Conservation (phyloP, 2,329 filamentous ascomycete genomes). For the Hymenotorrendiella dingleyae region DNA sequence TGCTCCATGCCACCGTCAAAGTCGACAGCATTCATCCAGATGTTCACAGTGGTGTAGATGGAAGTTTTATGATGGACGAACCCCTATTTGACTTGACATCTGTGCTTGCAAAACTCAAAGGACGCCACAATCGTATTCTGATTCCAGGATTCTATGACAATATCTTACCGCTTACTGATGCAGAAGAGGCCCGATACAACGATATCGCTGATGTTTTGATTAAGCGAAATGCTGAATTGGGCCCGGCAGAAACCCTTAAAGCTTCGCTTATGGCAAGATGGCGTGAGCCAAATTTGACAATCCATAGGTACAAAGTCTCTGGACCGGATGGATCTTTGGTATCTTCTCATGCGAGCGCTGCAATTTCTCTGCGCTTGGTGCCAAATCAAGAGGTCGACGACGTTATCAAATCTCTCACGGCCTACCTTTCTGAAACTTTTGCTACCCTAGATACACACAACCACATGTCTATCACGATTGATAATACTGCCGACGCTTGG, state of each 20-base stretch:
- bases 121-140: constrained; percentile 70
- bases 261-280: constrained; percentile 85
- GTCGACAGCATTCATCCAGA: constrained; percentile 83
- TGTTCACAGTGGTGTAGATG: constrained; percentile 94
- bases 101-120: constrained; percentile 76
- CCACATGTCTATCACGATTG: constrained; percentile 71
- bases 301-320: constrained; percentile 88
- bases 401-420: constrained; percentile 62
- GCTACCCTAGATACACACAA: constrained; percentile 73
- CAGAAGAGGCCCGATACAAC: constrained; percentile 75
- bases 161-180: constrained; percentile 66
- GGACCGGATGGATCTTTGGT: constrained; percentile 90
- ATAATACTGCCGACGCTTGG: constrained; percentile 94
- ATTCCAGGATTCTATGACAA: constrained; percentile 87
- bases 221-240: constrained; percentile 57
- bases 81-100: constrained; percentile 86
- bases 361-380: constrained; percentile 85
- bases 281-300: constrained; percentile 90
- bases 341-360: constrained; percentile 79
- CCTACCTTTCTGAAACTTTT: constrained; percentile 68
- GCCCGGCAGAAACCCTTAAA: constrained; percentile 64
- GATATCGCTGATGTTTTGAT: constrained; percentile 77
- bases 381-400: constrained; percentile 83
- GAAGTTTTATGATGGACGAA: constrained; percentile 83
- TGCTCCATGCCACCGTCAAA: constrained; percentile 86